These are phyloP conservation scores for Xeromyces bisporus DNA, from an alignment of 495 filamentous ascomycete genomes.

Conservation along the genomic window DNA sequence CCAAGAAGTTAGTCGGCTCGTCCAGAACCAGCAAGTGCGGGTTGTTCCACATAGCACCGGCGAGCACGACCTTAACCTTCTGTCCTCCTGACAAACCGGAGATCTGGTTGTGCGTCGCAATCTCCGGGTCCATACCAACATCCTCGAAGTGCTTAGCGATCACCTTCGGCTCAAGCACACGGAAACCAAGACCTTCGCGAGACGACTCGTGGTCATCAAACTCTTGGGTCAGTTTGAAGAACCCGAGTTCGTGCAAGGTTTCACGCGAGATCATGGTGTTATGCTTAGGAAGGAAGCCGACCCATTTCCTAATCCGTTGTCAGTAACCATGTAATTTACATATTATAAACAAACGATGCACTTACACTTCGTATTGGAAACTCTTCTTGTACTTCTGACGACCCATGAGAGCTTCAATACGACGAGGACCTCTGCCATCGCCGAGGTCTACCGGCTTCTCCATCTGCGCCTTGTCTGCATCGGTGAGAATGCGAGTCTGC, in stretches of 20 bases:
- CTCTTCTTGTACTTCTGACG: conserved; percentile 98
- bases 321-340: conserved; percentile 3
- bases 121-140: conserved; percentile 86
- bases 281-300: conserved; percentile 69
- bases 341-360: conserved; percentile 3
- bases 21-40: conserved; percentile 93
- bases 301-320: conserved; percentile 53
- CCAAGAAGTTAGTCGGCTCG: conserved; percentile 98
- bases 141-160: conserved; percentile 98
- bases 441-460: conserved; percentile 69
- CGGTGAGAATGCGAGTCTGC: conserved; percentile 81
- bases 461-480: conserved; percentile 75
- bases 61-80: conserved; percentile 97
- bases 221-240: conserved; percentile 86
- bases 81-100: conserved; percentile 95
- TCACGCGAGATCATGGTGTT: conserved; percentile 89
- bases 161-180: conserved; percentile 74
- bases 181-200: conserved; percentile 91
- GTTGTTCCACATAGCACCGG: conserved; percentile 98
- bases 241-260: conserved; percentile 70
- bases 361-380: conserved; percentile 93
- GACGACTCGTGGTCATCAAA: conserved; percentile 98
- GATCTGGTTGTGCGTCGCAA: conserved; percentile 97
- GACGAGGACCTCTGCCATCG: conserved; percentile 60
- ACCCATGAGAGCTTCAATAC: conserved; percentile 80